These are phyloP conservation scores for Rhodofomes roseus DNA, from an alignment of 1,284 basidiomycete genomes.

Conservation along the genomic window DNA sequence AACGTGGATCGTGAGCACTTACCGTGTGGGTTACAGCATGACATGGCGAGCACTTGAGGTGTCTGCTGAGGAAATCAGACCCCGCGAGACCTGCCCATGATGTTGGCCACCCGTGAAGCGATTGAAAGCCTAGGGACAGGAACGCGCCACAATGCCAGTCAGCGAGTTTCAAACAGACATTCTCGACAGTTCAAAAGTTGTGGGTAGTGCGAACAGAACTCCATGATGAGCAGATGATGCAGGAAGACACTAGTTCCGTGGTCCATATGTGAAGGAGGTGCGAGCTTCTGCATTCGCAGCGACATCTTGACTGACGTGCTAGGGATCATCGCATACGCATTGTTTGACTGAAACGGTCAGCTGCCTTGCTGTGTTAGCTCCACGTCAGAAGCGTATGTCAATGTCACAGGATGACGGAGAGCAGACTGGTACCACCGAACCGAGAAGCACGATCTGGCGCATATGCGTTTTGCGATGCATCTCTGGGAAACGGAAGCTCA, in stretches of 20 bases:
- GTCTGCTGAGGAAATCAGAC: not conserved
- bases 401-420: not conserved
- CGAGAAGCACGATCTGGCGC: not conserved
- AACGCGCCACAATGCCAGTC: not conserved
- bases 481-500: not conserved
- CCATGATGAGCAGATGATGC: not conserved
- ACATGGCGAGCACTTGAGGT: not conserved
- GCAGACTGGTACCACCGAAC: not conserved
- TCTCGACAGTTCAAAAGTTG: not conserved
- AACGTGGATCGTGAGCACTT: not conserved
- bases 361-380: not conserved
- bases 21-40: not conserved
- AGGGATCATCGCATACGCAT: not conserved
- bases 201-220: not conserved
- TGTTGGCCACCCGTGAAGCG: not conserved
- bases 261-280: not conserved
- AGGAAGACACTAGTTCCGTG: not conserved
- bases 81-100: too few relatives aligned
- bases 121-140: not conserved
- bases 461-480: not conserved
- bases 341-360: not conserved
- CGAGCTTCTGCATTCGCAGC: not conserved
- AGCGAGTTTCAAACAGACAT: not conserved
- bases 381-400: not conserved
- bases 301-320: not conserved